Base-by-base conservation (phyloP, 2,329 filamentous ascomycete species). In the Fusarium pininemorale region DNA sequence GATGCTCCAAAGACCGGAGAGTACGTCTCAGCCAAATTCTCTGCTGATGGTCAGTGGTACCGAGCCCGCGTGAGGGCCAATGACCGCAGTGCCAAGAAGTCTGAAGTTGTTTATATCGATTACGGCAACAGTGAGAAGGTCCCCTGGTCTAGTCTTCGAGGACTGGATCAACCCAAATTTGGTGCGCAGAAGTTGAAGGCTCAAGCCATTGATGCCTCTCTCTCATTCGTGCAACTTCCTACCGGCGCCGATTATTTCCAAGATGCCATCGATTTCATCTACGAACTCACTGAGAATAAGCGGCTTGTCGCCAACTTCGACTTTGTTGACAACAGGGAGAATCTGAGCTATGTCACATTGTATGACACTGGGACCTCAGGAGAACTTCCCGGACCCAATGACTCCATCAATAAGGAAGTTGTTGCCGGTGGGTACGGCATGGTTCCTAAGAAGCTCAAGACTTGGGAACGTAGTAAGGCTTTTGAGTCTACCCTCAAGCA, bases 91-190 rank as follows among this genome's bases (percentile, higher is more conserved):
- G 92, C 92, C 79, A 94, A 96, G 88, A 91, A 93, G 77, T 92
- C 95, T 30, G 96, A 99, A 83, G 92, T 99, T 32, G 85, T 97
- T 51, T 99, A 98, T 84, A 90, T 99, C 72, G 96, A 99, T 85
- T 99, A 97, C 83, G 96, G 96, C 78, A 99, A 99, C 88, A 92
- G 90, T 63, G 96, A 99, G 84, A 92, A 91, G 80, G 87, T 97
- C 65, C 90, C 95, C 1, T 99, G 96, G 95, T 89, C 91, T 30
- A 89, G 90, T 75, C 90, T 99, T 48, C 93, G 96, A 35, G 88
- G 94, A n/a, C 89, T 99, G 55, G 89, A 91, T 57, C 91, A 94
- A 80, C 83, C 90, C 22, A 92, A 95, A 78, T 99, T 98, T 86
- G 90, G 90, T 47, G 85, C 90, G 9, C 90, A 94, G 82, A 95